These are phyloP conservation scores for Lunularia cruciata DNA, from an alignment of 225 moss, liverwort and hornwort genomes.

Conservation along the genomic window DNA sequence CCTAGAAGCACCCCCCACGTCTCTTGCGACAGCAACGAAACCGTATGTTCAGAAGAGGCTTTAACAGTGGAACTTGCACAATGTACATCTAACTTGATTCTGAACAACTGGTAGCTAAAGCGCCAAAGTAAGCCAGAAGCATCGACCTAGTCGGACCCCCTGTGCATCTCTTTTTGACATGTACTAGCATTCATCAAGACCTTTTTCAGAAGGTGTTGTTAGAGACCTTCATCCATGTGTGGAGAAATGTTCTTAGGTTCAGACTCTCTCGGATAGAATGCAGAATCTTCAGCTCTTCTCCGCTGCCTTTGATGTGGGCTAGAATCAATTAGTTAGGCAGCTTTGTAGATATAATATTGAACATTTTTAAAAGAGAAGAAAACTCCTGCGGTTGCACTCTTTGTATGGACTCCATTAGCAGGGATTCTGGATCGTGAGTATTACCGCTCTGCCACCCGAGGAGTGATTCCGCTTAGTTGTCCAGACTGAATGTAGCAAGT, in stretches of 20 bases:
- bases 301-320: background rate
- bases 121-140: background rate
- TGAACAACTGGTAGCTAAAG: background rate
- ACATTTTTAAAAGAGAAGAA: background rate
- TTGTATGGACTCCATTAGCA: background rate
- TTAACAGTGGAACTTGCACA: background rate
- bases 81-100: background rate
- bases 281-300: background rate
- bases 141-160: background rate
- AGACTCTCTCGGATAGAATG: background rate
- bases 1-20: constrained; percentile 59
- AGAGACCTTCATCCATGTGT: background rate
- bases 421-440: too few relatives aligned
- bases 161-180: background rate
- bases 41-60: background rate
- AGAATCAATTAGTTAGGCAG: background rate
- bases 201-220: background rate
- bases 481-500: too few relatives aligned
- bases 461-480: too few relatives aligned
- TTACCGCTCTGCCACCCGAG: too few relatives aligned
- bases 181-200: background rate
- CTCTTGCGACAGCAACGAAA: background rate
- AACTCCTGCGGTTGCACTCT: background rate
- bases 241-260: background rate
- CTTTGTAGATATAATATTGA: constrained; percentile 18